Conservation (phyloP, 176 grass and related monocot genomes). For the Canna indica region DNA sequence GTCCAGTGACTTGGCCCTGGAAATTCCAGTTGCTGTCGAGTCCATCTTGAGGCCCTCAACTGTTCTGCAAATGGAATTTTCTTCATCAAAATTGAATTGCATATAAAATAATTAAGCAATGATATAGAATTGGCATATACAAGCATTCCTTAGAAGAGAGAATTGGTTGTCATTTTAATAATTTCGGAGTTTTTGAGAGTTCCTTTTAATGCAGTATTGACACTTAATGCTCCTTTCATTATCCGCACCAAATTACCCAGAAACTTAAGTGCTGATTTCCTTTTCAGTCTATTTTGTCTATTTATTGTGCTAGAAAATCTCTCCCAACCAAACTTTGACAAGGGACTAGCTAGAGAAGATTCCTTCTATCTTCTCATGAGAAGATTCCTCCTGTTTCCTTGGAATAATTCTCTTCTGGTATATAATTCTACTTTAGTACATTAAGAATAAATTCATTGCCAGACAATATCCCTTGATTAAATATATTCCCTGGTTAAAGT, state of each 20-base stretch:
- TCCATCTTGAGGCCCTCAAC: neutral
- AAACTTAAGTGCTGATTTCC: neutral
- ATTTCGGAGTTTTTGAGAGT: neutral
- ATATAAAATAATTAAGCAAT: too few species aligned
- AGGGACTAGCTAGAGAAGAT: neutral
- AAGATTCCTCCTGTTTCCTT: neutral
- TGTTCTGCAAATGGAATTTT: too few species aligned
- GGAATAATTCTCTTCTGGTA: neutral
- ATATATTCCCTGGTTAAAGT: too few species aligned
- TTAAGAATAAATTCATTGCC: too few species aligned
- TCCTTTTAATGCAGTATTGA: neutral
- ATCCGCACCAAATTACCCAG: neutral
- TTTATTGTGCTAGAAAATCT: neutral
- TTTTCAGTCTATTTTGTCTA: neutral
- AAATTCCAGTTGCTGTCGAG: slow-evolving; percentile 15
- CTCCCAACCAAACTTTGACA: neutral
- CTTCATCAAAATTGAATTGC: too few species aligned
- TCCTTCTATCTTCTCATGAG: neutral
- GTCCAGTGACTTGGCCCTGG: slow-evolving; percentile 50
- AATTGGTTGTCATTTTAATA: neutral
- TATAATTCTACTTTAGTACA: too few species aligned
- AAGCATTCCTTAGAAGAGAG: neutral
- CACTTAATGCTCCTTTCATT: neutral
- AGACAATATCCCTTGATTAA: too few species aligned
- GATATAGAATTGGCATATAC: too few species aligned